A percentile compares a stretch with the other conserved stretches of the same genome.
These are phyloP conservation scores for Climacium dendroides DNA, from an alignment of 225 moss, liverwort and hornwort species.

Conservation along the genomic window DNA sequence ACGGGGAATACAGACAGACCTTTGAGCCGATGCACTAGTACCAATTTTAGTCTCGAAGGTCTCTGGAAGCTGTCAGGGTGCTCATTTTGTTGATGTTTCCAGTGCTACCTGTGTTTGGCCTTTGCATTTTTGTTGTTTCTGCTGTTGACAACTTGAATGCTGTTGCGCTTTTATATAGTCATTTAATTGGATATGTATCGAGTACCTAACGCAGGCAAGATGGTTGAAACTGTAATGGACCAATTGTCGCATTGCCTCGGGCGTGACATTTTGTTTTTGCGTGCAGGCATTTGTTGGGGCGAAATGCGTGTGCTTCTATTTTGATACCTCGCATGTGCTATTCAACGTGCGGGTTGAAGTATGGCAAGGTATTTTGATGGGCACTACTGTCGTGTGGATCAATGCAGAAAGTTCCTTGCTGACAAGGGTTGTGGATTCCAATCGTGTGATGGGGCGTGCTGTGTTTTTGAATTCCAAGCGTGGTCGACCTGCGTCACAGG, in stretches of 20 bases:
- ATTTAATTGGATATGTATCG: not conserved
- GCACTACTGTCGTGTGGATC: constrained; percentile 85
- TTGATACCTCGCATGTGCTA: constrained; percentile 55
- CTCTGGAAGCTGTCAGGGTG: not conserved
- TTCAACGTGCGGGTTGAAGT: constrained; percentile 68
- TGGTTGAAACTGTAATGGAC: not conserved
- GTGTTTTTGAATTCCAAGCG: constrained; percentile 43
- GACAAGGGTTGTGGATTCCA: constrained; percentile 69
- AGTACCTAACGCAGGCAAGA: not conserved
- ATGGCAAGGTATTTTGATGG: constrained; percentile 90
- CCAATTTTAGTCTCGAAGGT: not conserved
- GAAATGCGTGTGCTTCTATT: constrained; percentile 86
- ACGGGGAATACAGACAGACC: not conserved
- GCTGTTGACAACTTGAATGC: not conserved
- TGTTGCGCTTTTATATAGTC: not conserved
- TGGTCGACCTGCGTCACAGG: constrained; percentile 7
- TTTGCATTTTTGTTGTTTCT: not conserved
- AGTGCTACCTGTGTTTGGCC: not conserved
- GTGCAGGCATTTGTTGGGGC: constrained; percentile 84
- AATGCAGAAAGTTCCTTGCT: constrained; percentile 68
- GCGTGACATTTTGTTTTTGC: not conserved
- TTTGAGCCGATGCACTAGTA: not conserved
- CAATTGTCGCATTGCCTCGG: not conserved
- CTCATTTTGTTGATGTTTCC: not conserved
- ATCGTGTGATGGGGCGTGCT: constrained; percentile 80